Evolutionary conservation across 2,329 filamentous ascomycete species (phyloP).

Genomic region (Botryotinia narcissicola): DNA sequence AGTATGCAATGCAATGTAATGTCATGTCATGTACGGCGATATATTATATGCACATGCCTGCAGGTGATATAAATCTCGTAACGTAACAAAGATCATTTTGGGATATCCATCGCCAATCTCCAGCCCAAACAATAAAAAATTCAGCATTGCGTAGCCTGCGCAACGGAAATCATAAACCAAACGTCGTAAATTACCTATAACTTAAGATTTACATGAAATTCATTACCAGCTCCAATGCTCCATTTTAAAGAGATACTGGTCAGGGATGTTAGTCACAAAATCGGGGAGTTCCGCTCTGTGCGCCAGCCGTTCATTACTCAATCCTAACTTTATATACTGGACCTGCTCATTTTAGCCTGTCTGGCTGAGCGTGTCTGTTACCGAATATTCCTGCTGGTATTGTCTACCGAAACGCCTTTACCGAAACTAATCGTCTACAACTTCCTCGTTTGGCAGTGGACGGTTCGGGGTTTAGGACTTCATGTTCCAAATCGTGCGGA

Average conservation of each 20-base stretch:
- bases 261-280: not conserved
- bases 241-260: not conserved
- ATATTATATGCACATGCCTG: not conserved
- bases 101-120: conserved; percentile 1
- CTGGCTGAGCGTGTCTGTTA: not conserved
- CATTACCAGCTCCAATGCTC: not conserved
- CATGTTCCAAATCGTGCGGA: not conserved
- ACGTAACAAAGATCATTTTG: conserved; percentile 11
- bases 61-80: conserved; percentile 10
- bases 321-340: conserved; percentile 10
- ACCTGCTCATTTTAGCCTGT: not conserved
- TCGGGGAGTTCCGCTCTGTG: not conserved
- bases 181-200: not conserved
- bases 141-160: not conserved
- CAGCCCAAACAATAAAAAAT: not conserved
- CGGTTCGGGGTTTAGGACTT: not conserved
- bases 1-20: conserved; percentile 12
- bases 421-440: not conserved
- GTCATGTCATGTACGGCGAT: not conserved
- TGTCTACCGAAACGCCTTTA: not conserved
- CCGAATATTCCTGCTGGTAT: not conserved
- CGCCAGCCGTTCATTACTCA: conserved; percentile 8
- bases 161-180: not conserved
- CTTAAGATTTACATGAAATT: conserved; percentile 1
- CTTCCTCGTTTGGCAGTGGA: not conserved